A percentile compares a stretch with the other conserved stretches of the same genome.
Conservation (phyloP, 2,329 filamentous ascomycete species). For the Phyllosticta citrichinensis region DNA sequence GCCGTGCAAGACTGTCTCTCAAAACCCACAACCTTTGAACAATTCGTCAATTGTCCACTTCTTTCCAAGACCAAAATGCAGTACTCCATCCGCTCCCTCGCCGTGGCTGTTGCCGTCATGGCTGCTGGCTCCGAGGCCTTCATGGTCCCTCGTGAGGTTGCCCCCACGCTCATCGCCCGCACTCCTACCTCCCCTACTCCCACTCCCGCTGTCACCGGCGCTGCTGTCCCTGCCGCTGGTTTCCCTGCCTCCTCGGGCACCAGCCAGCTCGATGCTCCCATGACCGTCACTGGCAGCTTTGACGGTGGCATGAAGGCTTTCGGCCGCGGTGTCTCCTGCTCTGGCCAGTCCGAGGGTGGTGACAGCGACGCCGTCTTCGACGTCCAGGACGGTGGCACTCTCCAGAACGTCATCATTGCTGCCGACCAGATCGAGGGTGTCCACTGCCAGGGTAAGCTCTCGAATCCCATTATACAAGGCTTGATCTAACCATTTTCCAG, state of each 20-base stretch:
- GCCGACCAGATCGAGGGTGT: conserved; percentile 38
- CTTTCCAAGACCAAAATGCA: conserved; percentile 4
- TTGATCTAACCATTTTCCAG: conserved; percentile 19
- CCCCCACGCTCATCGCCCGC: neutral
- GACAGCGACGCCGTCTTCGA: conserved; percentile 11
- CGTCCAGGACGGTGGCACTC: conserved; percentile 22
- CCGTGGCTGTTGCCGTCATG: conserved; percentile 2
- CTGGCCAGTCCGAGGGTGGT: conserved; percentile 9
- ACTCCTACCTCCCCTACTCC: neutral
- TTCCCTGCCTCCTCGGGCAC: conserved; percentile 9
- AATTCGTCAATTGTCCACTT: conserved; percentile 4
- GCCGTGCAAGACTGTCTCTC: conserved; percentile 8
- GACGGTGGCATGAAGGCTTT: conserved; percentile 12
- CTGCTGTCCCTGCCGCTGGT: conserved; percentile 1
- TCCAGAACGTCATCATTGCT: conserved; percentile 42
- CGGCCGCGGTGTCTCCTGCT: conserved; percentile 10
- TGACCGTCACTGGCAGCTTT: conserved; percentile 9
- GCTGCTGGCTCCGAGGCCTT: conserved; percentile 5
- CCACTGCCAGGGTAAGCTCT: conserved; percentile 31
- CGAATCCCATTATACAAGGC: neutral
- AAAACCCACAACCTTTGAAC: conserved; percentile 1
- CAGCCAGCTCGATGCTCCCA: conserved; percentile 7
- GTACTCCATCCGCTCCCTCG: conserved; percentile 7
- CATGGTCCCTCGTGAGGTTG: conserved; percentile 6
- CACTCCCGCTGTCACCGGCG: conserved; percentile 4